Percentiles rank a stretch among this genome's conserved stretches.
Evolutionary conservation across 208 protist species (phyloP).

Genomic region (Trypanosoma vivax): DNA sequence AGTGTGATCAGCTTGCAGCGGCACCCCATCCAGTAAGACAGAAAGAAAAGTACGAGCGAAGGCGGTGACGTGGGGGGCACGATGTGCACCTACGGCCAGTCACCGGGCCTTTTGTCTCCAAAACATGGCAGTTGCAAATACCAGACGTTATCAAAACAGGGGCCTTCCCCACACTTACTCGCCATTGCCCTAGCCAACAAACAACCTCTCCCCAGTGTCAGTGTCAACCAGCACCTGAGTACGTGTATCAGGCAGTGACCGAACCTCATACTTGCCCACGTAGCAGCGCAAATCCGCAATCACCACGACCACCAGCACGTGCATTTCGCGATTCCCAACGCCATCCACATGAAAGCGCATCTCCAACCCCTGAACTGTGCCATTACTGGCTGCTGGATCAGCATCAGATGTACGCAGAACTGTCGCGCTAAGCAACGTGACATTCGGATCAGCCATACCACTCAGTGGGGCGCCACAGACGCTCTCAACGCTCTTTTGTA

Average conservation of each 20-base stretch:
- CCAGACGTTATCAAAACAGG: no score
- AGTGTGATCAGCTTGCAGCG: neutral
- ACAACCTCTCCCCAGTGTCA: conserved; percentile 44
- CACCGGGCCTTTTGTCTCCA: no score
- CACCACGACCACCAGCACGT: conserved; percentile 54
- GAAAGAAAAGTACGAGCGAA: no score
- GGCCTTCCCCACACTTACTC: no score
- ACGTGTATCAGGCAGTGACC: conserved; percentile 42
- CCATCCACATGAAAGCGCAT: conserved; percentile 58
- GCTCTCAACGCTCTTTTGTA: conserved; percentile 39
- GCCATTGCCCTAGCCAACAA: conserved; percentile 21
- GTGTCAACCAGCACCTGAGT: conserved; percentile 50
- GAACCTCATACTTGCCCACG: conserved; percentile 56
- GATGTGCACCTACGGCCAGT: no score
- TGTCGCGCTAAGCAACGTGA: conserved; percentile 16
- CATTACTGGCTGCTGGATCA: neutral
- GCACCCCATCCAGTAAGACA: no score
- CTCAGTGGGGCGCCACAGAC: conserved; percentile 33
- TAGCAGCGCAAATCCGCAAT: conserved; percentile 50
- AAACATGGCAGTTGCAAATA: no score
- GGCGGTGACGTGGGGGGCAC: no score
- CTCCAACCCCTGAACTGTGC: conserved; percentile 37
- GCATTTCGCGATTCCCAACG: conserved; percentile 27
- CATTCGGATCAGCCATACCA: conserved; percentile 20
- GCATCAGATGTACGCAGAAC: conserved; percentile 7